A percentile compares a stretch with the other conserved stretches of the same genome.
These are phyloP conservation scores for Hysterium pulicare DNA, from an alignment of 2,329 filamentous ascomycete genomes.

Conservation along the genomic window DNA sequence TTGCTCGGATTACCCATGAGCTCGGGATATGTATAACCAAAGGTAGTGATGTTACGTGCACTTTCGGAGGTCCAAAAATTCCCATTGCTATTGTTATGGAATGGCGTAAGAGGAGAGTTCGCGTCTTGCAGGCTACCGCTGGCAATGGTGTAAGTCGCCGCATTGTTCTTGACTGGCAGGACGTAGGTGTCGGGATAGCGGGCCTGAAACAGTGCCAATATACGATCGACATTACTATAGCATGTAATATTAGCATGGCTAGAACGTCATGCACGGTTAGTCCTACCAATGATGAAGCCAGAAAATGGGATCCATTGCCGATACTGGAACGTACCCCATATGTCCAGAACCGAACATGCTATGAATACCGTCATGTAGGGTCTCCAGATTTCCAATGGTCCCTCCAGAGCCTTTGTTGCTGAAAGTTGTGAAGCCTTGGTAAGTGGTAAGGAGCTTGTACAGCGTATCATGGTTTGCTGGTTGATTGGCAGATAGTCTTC, in stretches of 20 bases:
- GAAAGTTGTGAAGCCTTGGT: constrained; percentile 44
- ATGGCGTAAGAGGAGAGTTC: constrained; percentile 62
- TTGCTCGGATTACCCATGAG: constrained; percentile 40
- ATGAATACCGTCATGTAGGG: constrained; percentile 27
- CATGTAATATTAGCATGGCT: background rate
- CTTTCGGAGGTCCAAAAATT: constrained; percentile 66
- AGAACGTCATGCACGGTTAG: background rate
- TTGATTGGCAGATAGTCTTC: constrained; percentile 60
- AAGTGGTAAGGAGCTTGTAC: constrained; percentile 62
- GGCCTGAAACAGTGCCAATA: constrained; percentile 74
- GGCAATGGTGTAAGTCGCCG: constrained; percentile 59
- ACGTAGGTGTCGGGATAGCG: constrained; percentile 68
- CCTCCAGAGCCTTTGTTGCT: constrained; percentile 63
- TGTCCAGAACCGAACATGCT: constrained; percentile 25
- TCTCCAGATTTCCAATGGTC: constrained; percentile 26
- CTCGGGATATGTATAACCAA: constrained; percentile 76
- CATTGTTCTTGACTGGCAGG: constrained; percentile 49
- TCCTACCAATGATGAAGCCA: constrained; percentile 64
- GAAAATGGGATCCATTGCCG: constrained; percentile 76
- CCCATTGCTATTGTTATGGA: constrained; percentile 57
- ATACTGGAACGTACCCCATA: constrained; percentile 63
- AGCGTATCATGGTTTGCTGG: constrained; percentile 50
- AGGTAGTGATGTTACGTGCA: constrained; percentile 56
- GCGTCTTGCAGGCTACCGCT: constrained; percentile 54
- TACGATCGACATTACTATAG: constrained; percentile 65